phyloP scores from a whole-genome alignment of 1,139 yeast genomes.

The Yamadazyma friedrichii region DNA sequence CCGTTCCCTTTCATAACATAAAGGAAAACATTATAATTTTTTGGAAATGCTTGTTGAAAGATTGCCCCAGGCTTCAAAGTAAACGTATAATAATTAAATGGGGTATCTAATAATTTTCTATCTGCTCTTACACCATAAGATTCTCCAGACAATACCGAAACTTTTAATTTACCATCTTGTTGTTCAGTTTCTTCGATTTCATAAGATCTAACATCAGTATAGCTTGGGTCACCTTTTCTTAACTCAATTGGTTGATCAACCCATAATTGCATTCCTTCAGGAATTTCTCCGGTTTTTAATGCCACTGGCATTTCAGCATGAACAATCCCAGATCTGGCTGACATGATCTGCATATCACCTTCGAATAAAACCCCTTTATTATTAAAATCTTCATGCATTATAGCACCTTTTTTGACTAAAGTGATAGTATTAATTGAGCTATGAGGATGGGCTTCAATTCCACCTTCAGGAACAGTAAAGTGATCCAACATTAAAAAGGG shows the following conservation, averaged over 20 bases:
- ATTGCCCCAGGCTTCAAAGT: constrained; percentile 66
- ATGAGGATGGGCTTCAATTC: constrained; percentile 93
- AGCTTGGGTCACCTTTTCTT: constrained; percentile 72
- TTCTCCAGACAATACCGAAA: constrained; percentile 76
- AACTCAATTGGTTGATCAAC: constrained; percentile 77
- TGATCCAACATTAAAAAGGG: constrained; percentile 89
- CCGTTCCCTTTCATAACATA: constrained; percentile 65
- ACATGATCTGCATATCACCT: constrained; percentile 93
- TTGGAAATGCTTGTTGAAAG: constrained; percentile 62
- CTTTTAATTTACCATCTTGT: constrained; percentile 66
- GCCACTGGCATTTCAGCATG: constrained; percentile 84
- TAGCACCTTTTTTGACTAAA: constrained; percentile 65
- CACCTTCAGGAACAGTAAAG: constrained; percentile 55
- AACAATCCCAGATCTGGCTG: constrained; percentile 88
- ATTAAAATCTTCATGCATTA: constrained; percentile 92
- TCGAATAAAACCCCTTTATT: constrained; percentile 71
- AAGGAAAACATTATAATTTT: constrained; percentile 68
- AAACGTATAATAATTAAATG: constrained; percentile 73
- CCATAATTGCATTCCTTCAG: constrained; percentile 85
- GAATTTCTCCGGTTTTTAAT: constrained; percentile 53
- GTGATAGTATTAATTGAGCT: constrained; percentile 90
- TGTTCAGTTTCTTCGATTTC: constrained; percentile 67
- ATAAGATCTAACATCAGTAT: constrained; percentile 69
- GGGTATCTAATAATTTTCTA: constrained; percentile 80
- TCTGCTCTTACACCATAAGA: constrained; percentile 73